These are phyloP conservation scores for Leishmania arabica DNA, from an alignment of 208 protist genomes.

Conservation along the genomic window DNA sequence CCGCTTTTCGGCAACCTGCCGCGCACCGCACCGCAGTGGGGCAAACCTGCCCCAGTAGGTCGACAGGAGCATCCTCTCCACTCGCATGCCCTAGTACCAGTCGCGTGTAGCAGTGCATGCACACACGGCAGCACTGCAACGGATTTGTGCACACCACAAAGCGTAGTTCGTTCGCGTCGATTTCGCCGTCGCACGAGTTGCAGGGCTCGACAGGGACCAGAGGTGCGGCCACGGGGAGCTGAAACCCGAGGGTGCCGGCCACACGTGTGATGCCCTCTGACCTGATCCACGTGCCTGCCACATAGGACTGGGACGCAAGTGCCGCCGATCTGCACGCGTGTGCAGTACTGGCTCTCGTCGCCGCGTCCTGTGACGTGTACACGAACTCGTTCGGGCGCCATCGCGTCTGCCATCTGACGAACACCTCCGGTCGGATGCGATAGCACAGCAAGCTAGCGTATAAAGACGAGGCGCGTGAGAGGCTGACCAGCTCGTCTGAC, in stretches of 20 bases:
- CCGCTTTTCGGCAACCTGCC: conserved; percentile 30
- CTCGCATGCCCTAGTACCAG: conserved; percentile 24
- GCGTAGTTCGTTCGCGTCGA: conserved; percentile 75
- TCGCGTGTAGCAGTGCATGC: conserved; percentile 72
- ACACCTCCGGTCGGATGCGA: conserved; percentile 20
- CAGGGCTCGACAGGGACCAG: conserved; percentile 42
- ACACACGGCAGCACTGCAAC: conserved; percentile 69
- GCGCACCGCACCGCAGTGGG: conserved; percentile 63
- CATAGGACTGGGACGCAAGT: neutral
- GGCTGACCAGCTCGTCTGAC: neutral
- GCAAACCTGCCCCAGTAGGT: conserved; percentile 30
- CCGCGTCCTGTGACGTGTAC: neutral
- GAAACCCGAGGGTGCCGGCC: conserved; percentile 65
- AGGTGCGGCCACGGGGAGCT: conserved; percentile 33
- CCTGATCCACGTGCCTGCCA: conserved; percentile 42
- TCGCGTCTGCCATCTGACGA: conserved; percentile 14
- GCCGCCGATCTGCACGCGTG: neutral
- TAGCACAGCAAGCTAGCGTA: conserved; percentile 4
- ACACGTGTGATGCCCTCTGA: conserved; percentile 55
- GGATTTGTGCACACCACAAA: conserved; percentile 68
- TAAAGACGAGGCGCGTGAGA: neutral
- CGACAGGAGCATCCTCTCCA: neutral
- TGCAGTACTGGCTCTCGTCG: neutral
- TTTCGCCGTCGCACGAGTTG: conserved; percentile 44
- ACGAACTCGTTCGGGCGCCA: conserved; percentile 18